Percentiles rank a stretch among this genome's conserved stretches.
These are phyloP conservation scores for Luffa aegyptiaca DNA, from an alignment of 306 rosid species.

Conservation along the genomic window DNA sequence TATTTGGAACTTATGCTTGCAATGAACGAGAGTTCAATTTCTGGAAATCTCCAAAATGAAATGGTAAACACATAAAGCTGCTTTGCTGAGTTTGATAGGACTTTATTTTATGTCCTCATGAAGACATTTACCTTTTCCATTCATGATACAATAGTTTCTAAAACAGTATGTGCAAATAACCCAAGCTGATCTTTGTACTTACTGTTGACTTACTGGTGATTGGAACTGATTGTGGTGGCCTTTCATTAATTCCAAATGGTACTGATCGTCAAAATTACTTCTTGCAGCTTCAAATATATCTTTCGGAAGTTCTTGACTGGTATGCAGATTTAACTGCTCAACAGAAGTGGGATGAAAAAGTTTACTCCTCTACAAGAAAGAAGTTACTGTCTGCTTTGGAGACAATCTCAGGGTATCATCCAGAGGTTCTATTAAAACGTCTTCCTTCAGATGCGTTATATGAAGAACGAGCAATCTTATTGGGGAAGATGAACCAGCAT, in stretches of 20 bases:
- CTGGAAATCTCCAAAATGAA: constrained; percentile 94
- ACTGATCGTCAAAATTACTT: constrained; percentile 13
- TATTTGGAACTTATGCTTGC: constrained; percentile 98
- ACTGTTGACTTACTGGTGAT: neutral
- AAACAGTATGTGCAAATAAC: neutral
- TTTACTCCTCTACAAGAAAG: constrained; percentile 64
- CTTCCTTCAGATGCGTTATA: constrained; percentile 83
- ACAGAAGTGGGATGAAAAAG: constrained; percentile 86
- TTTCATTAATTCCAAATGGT: neutral
- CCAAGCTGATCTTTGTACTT: neutral
- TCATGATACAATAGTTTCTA: neutral
- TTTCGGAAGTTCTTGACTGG: constrained; percentile 93
- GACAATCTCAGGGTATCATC: constrained; percentile 71
- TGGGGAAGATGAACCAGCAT: constrained; percentile 96
- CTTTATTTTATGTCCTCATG: neutral
- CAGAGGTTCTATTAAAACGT: constrained; percentile 71
- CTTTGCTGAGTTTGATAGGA: neutral
- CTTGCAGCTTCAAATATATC: constrained; percentile 74
- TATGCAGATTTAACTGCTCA: constrained; percentile 58
- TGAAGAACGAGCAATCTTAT: constrained; percentile 85
- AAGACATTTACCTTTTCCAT: neutral
- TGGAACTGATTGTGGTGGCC: neutral
- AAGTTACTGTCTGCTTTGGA: constrained; percentile 80
- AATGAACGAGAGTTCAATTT: constrained; percentile 84
- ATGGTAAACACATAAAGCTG: constrained; percentile 46